Evolutionary conservation across 2,329 filamentous ascomycete genomes (phyloP), one percentile per base, ranked within the genome.

Genomic region (Aspergillus bombycis): DNA sequence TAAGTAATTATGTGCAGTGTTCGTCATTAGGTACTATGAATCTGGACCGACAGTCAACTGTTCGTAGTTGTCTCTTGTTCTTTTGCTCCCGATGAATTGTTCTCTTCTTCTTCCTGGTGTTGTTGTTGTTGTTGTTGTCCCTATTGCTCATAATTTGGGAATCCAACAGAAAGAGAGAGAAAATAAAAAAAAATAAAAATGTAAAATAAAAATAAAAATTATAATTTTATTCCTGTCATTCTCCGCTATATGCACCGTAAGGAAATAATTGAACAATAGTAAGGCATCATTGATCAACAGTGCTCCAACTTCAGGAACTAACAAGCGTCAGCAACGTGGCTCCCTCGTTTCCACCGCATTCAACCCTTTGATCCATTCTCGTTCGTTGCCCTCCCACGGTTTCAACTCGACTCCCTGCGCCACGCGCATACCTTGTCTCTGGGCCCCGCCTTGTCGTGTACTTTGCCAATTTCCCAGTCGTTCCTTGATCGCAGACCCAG

Each of bases 321-420:
- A 48, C 11, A 48, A 9, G 38, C 38, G 34, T 55, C 52, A 19
- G 52, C 63, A 57, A 65, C 64, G 64, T 65, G 64, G 64, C 64
- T 63, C 61, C 55, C 38, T 66, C 59, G 45, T 38, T 48, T 52
- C 52, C 52, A 55, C 52, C 32, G n/a, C 52, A 55, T 38, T 38
- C 21, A 54, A 28, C 16, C 30, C 32, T 55, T 36, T 19, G 26
- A 30, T 61, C 46, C 62, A 61, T 66, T 66, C 65, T 66, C 60
- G 50, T 62, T 62, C 60, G 62, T 66, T 65, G 65, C 62, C 62
- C 62, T 64, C 62, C 58, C 57, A 60, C 58, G 5, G 52, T 38
- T 38, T 55, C 52, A 55, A 55, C 7, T 36, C 4, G 54, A 43
- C 52, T 61, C 53, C 57, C 61, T 65, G 53, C 61, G 65, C 61